Evolutionary conservation across 225 moss, liverwort and hornwort genomes (phyloP).

Genomic region (Marchantia polymorpha): DNA sequence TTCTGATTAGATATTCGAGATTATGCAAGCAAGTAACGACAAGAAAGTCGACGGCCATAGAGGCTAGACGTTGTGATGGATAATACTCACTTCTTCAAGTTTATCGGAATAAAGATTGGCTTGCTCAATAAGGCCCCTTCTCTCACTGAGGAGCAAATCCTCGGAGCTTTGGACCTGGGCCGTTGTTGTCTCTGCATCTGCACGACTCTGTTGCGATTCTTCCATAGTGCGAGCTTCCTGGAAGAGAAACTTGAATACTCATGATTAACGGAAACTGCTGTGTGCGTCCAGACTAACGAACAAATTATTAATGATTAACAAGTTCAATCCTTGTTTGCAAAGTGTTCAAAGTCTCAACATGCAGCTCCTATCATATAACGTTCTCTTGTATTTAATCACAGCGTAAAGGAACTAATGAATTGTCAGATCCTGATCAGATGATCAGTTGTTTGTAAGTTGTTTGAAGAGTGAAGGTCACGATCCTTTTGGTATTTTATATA

Average conservation of each 20-base stretch:
- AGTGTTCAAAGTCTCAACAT: not conserved
- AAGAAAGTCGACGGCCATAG: not conserved
- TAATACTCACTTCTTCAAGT: constrained; percentile 26
- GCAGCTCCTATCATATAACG: no score
- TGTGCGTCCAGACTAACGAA: no score
- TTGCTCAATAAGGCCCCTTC: constrained; percentile 26
- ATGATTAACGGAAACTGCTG: no score
- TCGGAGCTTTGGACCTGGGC: not conserved
- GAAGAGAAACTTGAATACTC: no score
- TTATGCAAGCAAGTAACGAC: not conserved
- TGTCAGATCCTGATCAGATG: no score
- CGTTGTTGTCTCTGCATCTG: not conserved
- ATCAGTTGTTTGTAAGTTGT: not conserved
- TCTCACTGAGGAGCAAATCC: constrained; percentile 10
- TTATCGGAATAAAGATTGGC: constrained; percentile 21
- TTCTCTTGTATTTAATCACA: no score
- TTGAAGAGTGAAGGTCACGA: not conserved
- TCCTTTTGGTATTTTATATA: not conserved
- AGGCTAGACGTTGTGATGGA: not conserved
- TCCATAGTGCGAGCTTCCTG: constrained; percentile 2
- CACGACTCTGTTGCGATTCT: not conserved
- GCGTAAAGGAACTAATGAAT: no score
- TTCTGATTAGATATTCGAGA: not conserved
- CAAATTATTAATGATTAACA: no score
- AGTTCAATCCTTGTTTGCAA: no score